Base-by-base conservation (phyloP, 2,329 filamentous ascomycete species). In the Aotearoamyces nothofagi region DNA sequence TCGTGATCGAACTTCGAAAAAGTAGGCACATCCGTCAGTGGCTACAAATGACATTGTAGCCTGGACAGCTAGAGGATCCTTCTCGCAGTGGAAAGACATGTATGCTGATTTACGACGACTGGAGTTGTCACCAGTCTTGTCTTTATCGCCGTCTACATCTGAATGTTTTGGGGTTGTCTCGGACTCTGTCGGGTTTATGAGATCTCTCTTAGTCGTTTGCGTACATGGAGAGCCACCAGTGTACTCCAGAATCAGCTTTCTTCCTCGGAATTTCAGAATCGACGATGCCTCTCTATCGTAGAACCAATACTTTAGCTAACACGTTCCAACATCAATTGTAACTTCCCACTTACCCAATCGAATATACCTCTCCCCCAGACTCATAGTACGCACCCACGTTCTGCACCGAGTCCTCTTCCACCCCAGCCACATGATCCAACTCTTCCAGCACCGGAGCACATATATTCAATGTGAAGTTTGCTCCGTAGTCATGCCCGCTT, bases 21-120 rank as follows among this genome's bases (percentile, higher is more conserved):
- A 80, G 56, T 96, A 98, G 16, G 82, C 73, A 62, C 90, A 98
- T 35, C 92, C 78, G 49, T 96, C 86, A 24, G 61, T 59, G 34
- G 80, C 82, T 34, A 96, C 77, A 50, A 93, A 98, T 12, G 81
- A 83, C 20, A 90, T 63, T 4, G 69, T 66, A 4, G 84, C 76
- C 22, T 69, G 63, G 4, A 69, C 68, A 16, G 63, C 66, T 2
- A 76, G 60, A 2, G 81, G 73, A 43, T 94, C 84, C 37, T 71
- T 72, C 49, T 94, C 86, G 60, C 90, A 98, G 39, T 90, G 76
- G 51, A 96, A 87, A 14, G 84, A 90, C 53, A 98, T 83, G 33
- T 86, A 75, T 9, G 86, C 78, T 2, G 82, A 92, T 51, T 87
- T 90, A 40, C 66, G 62, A 24, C 69, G 59, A 23, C 24, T 22